These are phyloP conservation scores for Fusarium phyllophilum DNA, from an alignment of 2,329 filamentous ascomycete species.

Conservation along the genomic window DNA sequence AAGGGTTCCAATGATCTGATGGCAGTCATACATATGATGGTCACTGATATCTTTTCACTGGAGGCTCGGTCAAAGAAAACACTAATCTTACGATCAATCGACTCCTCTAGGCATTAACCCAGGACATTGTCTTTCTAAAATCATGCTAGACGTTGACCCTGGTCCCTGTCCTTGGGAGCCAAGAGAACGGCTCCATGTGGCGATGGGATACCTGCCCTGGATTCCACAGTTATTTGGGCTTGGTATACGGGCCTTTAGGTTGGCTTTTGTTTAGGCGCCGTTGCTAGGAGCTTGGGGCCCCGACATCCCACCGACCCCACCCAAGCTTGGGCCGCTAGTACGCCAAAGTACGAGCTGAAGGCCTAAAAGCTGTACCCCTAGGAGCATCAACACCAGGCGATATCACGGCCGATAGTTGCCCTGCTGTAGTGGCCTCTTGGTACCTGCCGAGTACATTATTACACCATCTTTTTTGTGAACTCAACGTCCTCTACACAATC, in stretches of 20 bases:
- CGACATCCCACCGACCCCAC: conserved; percentile 31
- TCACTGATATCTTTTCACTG: neutral
- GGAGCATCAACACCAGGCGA: conserved; percentile 24
- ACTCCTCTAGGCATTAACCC: conserved; percentile 5
- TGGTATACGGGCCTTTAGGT: conserved; percentile 25
- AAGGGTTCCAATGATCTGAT: neutral
- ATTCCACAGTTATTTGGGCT: conserved; percentile 25
- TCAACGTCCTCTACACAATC: conserved; percentile 15
- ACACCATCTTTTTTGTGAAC: conserved; percentile 20
- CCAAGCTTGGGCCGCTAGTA: conserved; percentile 40
- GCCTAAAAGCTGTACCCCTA: conserved; percentile 30
- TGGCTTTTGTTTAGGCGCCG: conserved; percentile 42
- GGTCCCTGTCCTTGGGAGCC: conserved; percentile 11
- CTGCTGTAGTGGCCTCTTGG: conserved; percentile 11
- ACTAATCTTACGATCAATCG: conserved; percentile 1
- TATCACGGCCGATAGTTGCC: conserved; percentile 14
- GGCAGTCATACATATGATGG: neutral
- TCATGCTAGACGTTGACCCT: conserved; percentile 7
- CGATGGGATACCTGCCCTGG: conserved; percentile 23
- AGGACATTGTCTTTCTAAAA: conserved; percentile 1
- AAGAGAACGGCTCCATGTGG: conserved; percentile 25
- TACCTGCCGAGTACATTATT: conserved; percentile 35
- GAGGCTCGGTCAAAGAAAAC: neutral
- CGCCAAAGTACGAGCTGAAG: conserved; percentile 24
- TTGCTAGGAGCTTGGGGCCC: conserved; percentile 43